phyloP scores from a whole-genome alignment of 192 early-diverging fungal species.

The Coemansia sp. region DNA sequence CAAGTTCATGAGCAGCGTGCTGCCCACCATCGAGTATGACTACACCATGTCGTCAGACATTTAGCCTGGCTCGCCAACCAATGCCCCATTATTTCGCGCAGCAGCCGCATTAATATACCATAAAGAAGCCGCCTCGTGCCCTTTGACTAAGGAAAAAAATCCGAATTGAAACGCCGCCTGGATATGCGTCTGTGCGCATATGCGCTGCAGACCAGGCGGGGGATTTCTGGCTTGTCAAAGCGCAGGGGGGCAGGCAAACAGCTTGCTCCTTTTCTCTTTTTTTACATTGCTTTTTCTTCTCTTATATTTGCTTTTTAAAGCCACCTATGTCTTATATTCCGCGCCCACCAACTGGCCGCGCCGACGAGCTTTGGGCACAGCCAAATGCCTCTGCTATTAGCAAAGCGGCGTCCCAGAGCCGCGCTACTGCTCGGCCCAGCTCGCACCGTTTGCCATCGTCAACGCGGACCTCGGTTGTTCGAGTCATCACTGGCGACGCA shows the following conservation, averaged over 20 bases:
- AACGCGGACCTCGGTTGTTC: slow-evolving; percentile 28
- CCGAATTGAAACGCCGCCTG: slow-evolving; percentile 11
- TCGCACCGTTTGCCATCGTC: slow-evolving; percentile 20
- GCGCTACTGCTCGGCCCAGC: not conserved
- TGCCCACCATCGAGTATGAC: slow-evolving; percentile 99
- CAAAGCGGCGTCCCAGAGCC: not conserved
- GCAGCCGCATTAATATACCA: not conserved
- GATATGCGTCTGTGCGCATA: not conserved
- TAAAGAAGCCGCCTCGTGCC: not conserved
- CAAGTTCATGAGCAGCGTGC: slow-evolving; percentile 95
- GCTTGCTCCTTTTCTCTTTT: slow-evolving; percentile 2
- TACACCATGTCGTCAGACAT: slow-evolving; percentile 80
- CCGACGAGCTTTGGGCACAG: slow-evolving; percentile 31
- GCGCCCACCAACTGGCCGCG: slow-evolving; percentile 27
- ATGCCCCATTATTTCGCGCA: not conserved
- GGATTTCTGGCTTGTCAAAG: slow-evolving; percentile 11
- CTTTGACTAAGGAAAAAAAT: slow-evolving; percentile 2
- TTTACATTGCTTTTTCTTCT: not conserved
- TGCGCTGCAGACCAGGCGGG: slow-evolving; percentile 1
- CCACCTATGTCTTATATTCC: slow-evolving; percentile 34
- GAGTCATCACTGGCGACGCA: slow-evolving; percentile 22
- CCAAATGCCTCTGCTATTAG: slow-evolving; percentile 22
- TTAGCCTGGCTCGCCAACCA: slow-evolving; percentile 8
- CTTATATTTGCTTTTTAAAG: not conserved
- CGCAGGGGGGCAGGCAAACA: not conserved